These are phyloP conservation scores for Yamadazyma sp. DNA, from an alignment of 805 yeast species.

Conservation along the genomic window DNA sequence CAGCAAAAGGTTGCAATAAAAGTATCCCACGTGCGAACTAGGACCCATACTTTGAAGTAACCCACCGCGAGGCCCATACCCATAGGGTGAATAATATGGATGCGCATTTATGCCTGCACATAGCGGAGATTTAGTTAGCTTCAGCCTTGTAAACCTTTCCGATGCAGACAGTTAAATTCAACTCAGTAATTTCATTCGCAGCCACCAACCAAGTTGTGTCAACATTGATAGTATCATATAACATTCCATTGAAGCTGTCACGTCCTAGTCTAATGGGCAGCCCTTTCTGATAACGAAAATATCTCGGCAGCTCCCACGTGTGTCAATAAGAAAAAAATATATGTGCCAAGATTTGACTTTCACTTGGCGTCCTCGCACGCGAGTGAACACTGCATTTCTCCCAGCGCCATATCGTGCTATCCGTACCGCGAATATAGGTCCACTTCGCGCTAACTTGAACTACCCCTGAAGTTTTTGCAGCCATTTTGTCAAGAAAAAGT, in stretches of 20 bases:
- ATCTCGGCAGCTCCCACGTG: slow-evolving; percentile 8
- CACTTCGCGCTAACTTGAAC: background rate
- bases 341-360: slow-evolving; percentile 2
- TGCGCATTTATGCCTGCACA: too few species aligned
- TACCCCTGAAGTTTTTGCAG: slow-evolving; percentile 2
- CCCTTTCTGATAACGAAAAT: background rate
- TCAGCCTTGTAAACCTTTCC: too few species aligned
- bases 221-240: too few species aligned
- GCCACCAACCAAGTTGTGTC: too few species aligned
- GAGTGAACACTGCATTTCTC: background rate
- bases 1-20: slow-evolving; percentile 3
- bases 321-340: slow-evolving; percentile 1
- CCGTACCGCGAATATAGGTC: background rate
- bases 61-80: too few species aligned
- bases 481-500: slow-evolving; percentile 7
- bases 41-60: too few species aligned
- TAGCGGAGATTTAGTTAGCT: too few species aligned
- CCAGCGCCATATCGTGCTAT: slow-evolving; percentile 1
- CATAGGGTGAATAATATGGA: too few species aligned
- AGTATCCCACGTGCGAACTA: slow-evolving; percentile 4
- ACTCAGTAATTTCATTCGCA: too few species aligned
- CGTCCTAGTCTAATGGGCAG: background rate
- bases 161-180: too few species aligned
- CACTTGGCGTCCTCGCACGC: slow-evolving; percentile 4
- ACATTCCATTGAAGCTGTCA: too few species aligned